Percentiles rank a stretch among this genome's conserved stretches.
Evolutionary conservation across 2,329 filamentous ascomycete genomes (phyloP).

Genomic region (Fusarium brevicatenulatum): DNA sequence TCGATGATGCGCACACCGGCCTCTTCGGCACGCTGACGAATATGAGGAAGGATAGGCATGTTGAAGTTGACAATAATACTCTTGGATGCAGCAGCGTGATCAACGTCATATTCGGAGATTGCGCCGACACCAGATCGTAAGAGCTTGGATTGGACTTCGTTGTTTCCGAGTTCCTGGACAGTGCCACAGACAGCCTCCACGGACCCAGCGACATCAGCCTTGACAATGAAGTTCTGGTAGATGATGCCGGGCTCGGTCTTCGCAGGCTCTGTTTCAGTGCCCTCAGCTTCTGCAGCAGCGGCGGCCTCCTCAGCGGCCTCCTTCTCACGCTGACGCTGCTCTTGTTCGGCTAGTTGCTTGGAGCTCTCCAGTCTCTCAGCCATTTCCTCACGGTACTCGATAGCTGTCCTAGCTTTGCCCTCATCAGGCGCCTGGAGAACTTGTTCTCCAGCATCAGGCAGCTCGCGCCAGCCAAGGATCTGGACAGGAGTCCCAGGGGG

Average conservation of each 20-base stretch:
- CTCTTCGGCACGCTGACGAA: conserved; percentile 75
- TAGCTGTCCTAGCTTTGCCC: conserved; percentile 78
- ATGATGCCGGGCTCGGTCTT: conserved; percentile 56
- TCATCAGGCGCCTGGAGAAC: conserved; percentile 86
- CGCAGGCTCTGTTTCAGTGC: conserved; percentile 53
- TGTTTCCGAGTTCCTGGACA: conserved; percentile 81
- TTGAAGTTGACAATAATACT: conserved; percentile 91
- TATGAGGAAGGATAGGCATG: conserved; percentile 71
- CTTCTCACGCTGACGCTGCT: conserved; percentile 69
- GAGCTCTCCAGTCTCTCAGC: conserved; percentile 78
- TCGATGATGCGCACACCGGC: conserved; percentile 82
- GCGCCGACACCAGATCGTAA: conserved; percentile 81
- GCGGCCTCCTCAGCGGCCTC: conserved; percentile 53
- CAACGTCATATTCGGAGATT: conserved; percentile 86
- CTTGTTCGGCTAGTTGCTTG: conserved; percentile 80
- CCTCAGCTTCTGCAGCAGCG: conserved; percentile 49
- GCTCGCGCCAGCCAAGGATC: conserved; percentile 90
- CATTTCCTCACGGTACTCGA: conserved; percentile 79
- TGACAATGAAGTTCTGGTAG: conserved; percentile 83
- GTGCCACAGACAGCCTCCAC: conserved; percentile 88
- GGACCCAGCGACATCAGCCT: conserved; percentile 92
- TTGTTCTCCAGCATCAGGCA: conserved; percentile 85
- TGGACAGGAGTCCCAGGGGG: conserved; percentile 91
- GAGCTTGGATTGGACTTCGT: conserved; percentile 81
- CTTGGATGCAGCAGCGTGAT: conserved; percentile 81